phyloP scores from a whole-genome alignment of 768 basidiomycete species.

The Rhodosporidiobolus sp. region DNA sequence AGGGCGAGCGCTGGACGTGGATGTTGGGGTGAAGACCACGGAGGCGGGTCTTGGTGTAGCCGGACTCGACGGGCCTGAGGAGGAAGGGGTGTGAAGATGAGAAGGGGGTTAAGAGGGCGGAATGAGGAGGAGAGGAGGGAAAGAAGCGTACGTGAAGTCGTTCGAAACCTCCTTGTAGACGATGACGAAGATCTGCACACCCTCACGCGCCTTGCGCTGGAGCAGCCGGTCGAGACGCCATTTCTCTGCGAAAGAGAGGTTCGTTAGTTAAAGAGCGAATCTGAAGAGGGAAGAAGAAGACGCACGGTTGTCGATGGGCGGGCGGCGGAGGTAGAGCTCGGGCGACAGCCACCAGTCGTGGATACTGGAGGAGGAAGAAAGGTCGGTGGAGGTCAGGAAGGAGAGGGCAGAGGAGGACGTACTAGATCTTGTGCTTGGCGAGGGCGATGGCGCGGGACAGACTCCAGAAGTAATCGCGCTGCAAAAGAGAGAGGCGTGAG shows the following conservation, averaged over 20 bases:
- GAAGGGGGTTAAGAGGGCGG: background rate
- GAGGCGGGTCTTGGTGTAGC: slow-evolving; percentile 82
- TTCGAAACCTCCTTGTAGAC: slow-evolving; percentile 87
- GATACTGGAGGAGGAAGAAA: slow-evolving; percentile 66
- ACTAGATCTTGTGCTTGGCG: slow-evolving; percentile 57
- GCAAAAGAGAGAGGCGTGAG: slow-evolving; percentile 10
- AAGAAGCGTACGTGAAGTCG: slow-evolving; percentile 74
- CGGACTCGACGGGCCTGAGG: slow-evolving; percentile 47
- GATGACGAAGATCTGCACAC: slow-evolving; percentile 93
- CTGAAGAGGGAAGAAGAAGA: slow-evolving; percentile 2
- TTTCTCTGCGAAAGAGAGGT: slow-evolving; percentile 12
- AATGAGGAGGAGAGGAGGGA: background rate
- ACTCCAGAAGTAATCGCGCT: slow-evolving; percentile 99
- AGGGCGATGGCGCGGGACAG: slow-evolving; percentile 83
- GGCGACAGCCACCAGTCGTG: slow-evolving; percentile 99
- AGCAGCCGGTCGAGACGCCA: slow-evolving; percentile 74
- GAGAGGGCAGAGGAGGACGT: background rate
- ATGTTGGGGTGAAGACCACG: slow-evolving; percentile 82
- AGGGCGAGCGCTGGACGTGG: slow-evolving; percentile 84
- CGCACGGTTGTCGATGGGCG: slow-evolving; percentile 69
- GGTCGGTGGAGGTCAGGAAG: too few relatives aligned
- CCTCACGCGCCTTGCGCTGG: slow-evolving; percentile 86
- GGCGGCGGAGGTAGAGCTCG: slow-evolving; percentile 70
- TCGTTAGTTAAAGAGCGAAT: too few relatives aligned
- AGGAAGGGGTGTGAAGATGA: background rate